These are phyloP conservation scores for Pestalotiopsis sp. DNA, from an alignment of 2,329 filamentous ascomycete species.

Conservation along the genomic window DNA sequence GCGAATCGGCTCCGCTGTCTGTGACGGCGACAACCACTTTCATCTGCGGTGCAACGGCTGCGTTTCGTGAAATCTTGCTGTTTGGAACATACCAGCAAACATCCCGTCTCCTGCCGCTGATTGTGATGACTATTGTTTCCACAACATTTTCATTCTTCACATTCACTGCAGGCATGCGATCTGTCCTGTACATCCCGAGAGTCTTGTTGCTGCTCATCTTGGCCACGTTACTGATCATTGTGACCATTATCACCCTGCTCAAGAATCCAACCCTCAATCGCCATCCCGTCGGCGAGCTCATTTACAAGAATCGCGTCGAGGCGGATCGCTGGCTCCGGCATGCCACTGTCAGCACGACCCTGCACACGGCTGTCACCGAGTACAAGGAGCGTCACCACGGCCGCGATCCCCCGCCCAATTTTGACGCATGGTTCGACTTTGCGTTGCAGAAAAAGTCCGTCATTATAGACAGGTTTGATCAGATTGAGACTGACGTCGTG, in stretches of 20 bases:
- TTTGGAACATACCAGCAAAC: slow-evolving; percentile 50
- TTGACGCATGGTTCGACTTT: slow-evolving; percentile 83
- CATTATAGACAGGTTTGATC: slow-evolving; percentile 80
- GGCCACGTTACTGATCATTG: slow-evolving; percentile 36
- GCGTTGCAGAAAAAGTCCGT: slow-evolving; percentile 69
- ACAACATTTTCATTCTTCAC: slow-evolving; percentile 45
- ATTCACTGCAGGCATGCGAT: slow-evolving; percentile 45
- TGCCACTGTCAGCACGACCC: slow-evolving; percentile 48
- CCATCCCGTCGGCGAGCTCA: slow-evolving; percentile 52
- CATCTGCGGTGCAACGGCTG: slow-evolving; percentile 39
- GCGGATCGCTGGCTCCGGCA: slow-evolving; percentile 52
- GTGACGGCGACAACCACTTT: slow-evolving; percentile 47
- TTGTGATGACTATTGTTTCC: slow-evolving; percentile 41
- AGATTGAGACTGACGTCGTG: slow-evolving; percentile 72
- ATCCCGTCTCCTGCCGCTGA: slow-evolving; percentile 36
- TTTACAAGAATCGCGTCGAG: slow-evolving; percentile 50
- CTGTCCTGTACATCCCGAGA: slow-evolving; percentile 45
- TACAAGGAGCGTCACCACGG: slow-evolving; percentile 59
- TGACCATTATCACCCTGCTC: slow-evolving; percentile 38
- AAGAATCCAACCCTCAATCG: slow-evolving; percentile 30
- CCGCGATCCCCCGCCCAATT: slow-evolving; percentile 76
- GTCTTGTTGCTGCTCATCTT: slow-evolving; percentile 42
- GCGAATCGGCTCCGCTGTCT: slow-evolving; percentile 47
- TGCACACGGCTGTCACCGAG: slow-evolving; percentile 48
- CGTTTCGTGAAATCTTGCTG: slow-evolving; percentile 36